Evolutionary conservation across 2,329 filamentous ascomycete species (phyloP), one percentile per base, ranked within the genome.

Genomic region (Stachybotrys elegans): DNA sequence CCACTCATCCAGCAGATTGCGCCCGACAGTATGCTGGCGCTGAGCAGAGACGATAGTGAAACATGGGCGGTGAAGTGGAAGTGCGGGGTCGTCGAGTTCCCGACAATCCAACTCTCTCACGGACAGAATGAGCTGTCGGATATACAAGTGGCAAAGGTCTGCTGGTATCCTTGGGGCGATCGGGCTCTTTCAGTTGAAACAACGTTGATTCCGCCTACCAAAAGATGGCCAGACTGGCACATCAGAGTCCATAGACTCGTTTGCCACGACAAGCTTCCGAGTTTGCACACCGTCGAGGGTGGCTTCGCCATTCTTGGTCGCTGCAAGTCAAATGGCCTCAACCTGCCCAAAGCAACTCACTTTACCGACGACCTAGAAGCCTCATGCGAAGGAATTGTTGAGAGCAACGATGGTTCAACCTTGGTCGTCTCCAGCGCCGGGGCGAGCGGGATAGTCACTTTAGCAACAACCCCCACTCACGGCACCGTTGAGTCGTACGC

Each of bases 171-270:
- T 2, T 62, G 60, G 59, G 51, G 53, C 1, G 60, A 63, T 42
- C 31, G 53, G 2, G 43, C 49, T 1, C 48, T 63, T 0, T 42
- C 44, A 8, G 44, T 65, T 3, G 50, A 60, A 11, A 59, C 62
- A 0, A 52, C 55, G 0, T 38, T 63, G 5, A 43, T 65, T 4
- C 54, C 62, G 0, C 61, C 62, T 0, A 56, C 53, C 1, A 43
- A 48, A n/a, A 44, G 53, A 7, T 64, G 60, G 62, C 62, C 62
- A 1, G 60, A 64, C 17, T 65, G 62, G 61, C 59, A 65, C 45
- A 27, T 60, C 0, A 37, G 61, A 1, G 32, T 60, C 1, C 62
- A 63, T 32, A 50, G 49, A 0, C 42, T 58, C 17, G 34, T 43
- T n/a, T 12, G 40, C 0, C 37, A 57, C 2, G 44, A 37, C n/a